Percentiles rank a stretch among this genome's conserved stretches.
Evolutionary conservation across 768 basidiomycete genomes (phyloP).

Genomic region (Mycena metata): DNA sequence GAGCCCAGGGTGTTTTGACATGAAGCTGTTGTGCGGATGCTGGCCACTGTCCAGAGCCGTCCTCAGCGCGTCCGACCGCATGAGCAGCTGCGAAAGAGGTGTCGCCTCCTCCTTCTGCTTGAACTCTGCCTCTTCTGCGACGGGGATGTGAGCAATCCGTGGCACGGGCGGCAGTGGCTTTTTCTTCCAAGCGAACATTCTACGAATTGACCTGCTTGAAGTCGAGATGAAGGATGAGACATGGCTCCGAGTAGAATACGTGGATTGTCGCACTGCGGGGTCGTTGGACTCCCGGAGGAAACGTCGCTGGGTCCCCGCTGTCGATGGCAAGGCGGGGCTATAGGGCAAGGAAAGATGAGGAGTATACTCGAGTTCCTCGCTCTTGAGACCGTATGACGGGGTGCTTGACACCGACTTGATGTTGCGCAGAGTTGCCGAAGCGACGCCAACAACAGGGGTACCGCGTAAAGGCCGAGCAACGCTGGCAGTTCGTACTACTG

Average conservation of each 20-base stretch:
- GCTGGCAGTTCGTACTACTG: constrained; percentile 45
- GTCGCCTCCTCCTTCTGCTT: constrained; percentile 60
- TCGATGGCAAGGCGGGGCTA: constrained; percentile 44
- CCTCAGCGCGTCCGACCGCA: constrained; percentile 62
- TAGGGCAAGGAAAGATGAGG: constrained; percentile 37
- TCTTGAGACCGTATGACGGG: constrained; percentile 37
- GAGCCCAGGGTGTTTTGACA: constrained; percentile 28
- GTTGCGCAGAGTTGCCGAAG: constrained; percentile 48
- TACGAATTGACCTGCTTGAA: constrained; percentile 53
- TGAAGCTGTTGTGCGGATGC: constrained; percentile 63
- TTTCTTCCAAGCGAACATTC: constrained; percentile 57
- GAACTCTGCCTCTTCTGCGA: constrained; percentile 57
- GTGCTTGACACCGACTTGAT: constrained; percentile 38
- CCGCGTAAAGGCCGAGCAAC: constrained; percentile 37
- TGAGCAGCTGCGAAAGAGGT: constrained; percentile 66
- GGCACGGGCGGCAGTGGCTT: constrained; percentile 76
- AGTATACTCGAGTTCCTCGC: constrained; percentile 34
- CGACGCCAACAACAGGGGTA: constrained; percentile 50
- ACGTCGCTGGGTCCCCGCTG: constrained; percentile 37
- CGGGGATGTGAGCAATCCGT: constrained; percentile 59
- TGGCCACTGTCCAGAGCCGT: constrained; percentile 67
- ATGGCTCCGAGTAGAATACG: constrained; percentile 61
- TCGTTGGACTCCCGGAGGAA: constrained; percentile 34
- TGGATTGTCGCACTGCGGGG: constrained; percentile 51
- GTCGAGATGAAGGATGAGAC: constrained; percentile 69